Base-by-base conservation (phyloP, 176 grass and related monocot species). In the Juncus effusus region DNA sequence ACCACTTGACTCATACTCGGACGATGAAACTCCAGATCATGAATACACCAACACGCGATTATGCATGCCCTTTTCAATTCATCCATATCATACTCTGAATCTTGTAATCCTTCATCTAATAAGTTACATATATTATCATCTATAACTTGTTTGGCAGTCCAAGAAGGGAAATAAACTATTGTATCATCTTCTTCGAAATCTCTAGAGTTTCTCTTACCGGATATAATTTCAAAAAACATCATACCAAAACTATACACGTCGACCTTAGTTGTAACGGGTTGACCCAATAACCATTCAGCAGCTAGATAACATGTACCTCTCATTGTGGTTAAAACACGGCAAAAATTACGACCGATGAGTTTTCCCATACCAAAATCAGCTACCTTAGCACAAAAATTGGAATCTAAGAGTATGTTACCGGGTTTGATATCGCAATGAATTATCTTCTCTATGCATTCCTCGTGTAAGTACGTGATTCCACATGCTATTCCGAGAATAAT, bases 301-400 rank as follows among this genome's bases (percentile, higher is more conserved):
- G 60, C 60, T 0, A 63, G 60, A 63, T 63, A 63, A 5, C 60
- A 36, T 63, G 60, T 63, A 7, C 60, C 60, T 63, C 60, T 63
- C 3, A 63, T 11, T 40, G 37, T 63, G 36, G 60, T 0, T 28
- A 28, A 28, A 28, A 28, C 19, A 28, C 19, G 19, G 19, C 19
- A 1, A 28, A 28, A 28, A 40, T 40, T 40, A 41, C 60, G 12
- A 1, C 60, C 60, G 3, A 63, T 7, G 15, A 63, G 5, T 54
- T 68, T 68, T 68, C 42, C 65, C 49, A 68, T 54, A 16, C 85
- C 85, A 56, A 84, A 88, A 79, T 88, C 19, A 28, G 19, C 19
- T 28, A 28, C 19, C 19, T 28, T 28, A 28, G 19, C 19, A 28
- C 19, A 28, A 28, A 28, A 28, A 28, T 28, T 28, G 19, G 1